Percentiles rank a stretch among this genome's conserved stretches.
phyloP scores from a whole-genome alignment of 371 early-diverging fungal genomes.

The Syncephalastrum contaminatum region DNA sequence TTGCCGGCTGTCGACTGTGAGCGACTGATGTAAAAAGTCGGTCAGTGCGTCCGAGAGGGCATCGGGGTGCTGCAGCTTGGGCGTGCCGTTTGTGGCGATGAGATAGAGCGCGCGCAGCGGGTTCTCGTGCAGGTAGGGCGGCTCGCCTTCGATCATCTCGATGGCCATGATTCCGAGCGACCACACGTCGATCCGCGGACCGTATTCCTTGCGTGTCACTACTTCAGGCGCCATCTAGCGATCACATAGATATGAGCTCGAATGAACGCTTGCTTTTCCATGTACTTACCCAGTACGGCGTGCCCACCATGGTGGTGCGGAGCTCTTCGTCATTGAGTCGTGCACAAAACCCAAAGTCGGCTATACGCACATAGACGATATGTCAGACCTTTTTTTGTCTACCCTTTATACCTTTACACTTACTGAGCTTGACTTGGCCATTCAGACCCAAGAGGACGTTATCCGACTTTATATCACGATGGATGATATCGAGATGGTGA shows the following conservation, averaged over 20 bases:
- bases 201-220: constrained; percentile 93
- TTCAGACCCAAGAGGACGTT: constrained; percentile 86
- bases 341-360: constrained; percentile 96
- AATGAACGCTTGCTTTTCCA: not conserved
- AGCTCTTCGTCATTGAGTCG: constrained; percentile 77
- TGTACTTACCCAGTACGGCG: constrained; percentile 73
- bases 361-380: constrained; percentile 24
- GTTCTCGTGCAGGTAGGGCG: constrained; percentile 96
- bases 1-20: constrained; percentile 85
- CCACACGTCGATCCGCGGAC: constrained; percentile 96
- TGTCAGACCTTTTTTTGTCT: not conserved
- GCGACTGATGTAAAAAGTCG: constrained; percentile 79
- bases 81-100: constrained; percentile 97
- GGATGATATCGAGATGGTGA: constrained; percentile 93
- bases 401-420: constrained; percentile 13
- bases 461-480: constrained; percentile 97
- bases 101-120: constrained; percentile 90
- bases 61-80: constrained; percentile 87
- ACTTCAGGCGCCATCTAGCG: constrained; percentile 93
- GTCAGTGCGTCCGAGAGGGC: constrained; percentile 73
- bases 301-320: constrained; percentile 91
- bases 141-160: constrained; percentile 92
- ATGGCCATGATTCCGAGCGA: constrained; percentile 95
- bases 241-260: not conserved
- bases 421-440: constrained; percentile 91